phyloP scores from a whole-genome alignment of 257 asterid species.

The Solanum chmielewskii region DNA sequence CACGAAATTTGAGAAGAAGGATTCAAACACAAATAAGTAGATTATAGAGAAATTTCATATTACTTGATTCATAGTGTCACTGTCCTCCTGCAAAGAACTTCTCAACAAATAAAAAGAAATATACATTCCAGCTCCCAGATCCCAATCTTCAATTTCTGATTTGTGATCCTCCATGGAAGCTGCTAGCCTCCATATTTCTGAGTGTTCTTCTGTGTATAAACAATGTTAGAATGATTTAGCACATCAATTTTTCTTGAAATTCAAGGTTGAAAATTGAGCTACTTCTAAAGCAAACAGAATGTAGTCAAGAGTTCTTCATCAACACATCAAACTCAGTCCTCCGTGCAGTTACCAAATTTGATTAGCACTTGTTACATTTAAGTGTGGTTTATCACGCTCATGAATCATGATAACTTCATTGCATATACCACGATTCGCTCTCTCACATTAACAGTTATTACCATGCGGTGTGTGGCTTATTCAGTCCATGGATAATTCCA shows the following conservation, averaged over 20 bases:
- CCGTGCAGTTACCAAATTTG: not conserved
- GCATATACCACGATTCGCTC: not conserved
- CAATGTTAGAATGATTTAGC: not conserved
- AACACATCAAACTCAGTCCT: not conserved
- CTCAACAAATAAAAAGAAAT: conserved; percentile 55
- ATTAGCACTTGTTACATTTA: not conserved
- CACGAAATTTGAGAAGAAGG: not conserved
- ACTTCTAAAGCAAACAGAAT: not conserved
- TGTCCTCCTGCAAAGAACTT: conserved; percentile 59
- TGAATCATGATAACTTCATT: not conserved
- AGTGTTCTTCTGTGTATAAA: conserved; percentile 54
- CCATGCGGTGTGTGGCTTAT: not conserved
- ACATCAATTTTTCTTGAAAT: not conserved
- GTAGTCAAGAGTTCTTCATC: not conserved
- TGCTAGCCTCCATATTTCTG: conserved; percentile 73
- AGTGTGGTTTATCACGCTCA: not conserved
- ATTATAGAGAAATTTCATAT: conserved; percentile 18
- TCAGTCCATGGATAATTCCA: not conserved
- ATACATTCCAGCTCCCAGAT: conserved; percentile 90
- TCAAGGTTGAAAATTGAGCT: not conserved
- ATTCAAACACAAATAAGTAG: not conserved
- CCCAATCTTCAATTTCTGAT: conserved; percentile 93
- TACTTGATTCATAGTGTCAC: conserved; percentile 45
- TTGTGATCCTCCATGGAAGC: conserved; percentile 71
- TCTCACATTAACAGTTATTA: not conserved